These are phyloP conservation scores for Henckelia pumila DNA, from an alignment of 257 asterid species.

Conservation along the genomic window DNA sequence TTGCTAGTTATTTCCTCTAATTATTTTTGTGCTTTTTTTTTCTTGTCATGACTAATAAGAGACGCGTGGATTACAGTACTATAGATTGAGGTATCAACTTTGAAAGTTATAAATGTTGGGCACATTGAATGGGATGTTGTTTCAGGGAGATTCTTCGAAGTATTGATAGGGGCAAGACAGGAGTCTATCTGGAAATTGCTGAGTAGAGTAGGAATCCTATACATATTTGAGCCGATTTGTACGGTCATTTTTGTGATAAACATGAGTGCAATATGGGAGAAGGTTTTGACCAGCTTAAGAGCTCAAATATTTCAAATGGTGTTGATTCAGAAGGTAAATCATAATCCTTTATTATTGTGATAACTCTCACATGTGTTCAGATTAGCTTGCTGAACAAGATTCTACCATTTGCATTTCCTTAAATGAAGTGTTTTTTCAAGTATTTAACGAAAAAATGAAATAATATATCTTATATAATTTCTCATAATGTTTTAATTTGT, in stretches of 20 bases:
- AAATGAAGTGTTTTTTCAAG: not conserved
- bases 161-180: conserved; percentile 71
- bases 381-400: not conserved
- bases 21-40: not conserved
- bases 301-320: conserved; percentile 90
- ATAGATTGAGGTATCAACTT: not conserved
- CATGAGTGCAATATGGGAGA: conserved; percentile 95
- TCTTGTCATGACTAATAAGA: not conserved
- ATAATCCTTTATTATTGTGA: not conserved
- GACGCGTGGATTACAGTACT: not conserved
- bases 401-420: not conserved
- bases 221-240: conserved; percentile 73
- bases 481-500: conserved; percentile 27
- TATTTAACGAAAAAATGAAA: not conserved
- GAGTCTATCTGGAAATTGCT: conserved; percentile 71
- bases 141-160: conserved; percentile 87
- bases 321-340: conserved; percentile 85
- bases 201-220: conserved; percentile 64
- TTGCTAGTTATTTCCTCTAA: not conserved
- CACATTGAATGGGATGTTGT: conserved; percentile 24
- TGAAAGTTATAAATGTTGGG: not conserved
- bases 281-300: conserved; percentile 94
- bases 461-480: not conserved
- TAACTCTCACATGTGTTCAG: not conserved
- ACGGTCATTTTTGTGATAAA: conserved; percentile 72